Base-by-base conservation (phyloP, 495 filamentous ascomycete genomes). In the Sporormia fimetaria region DNA sequence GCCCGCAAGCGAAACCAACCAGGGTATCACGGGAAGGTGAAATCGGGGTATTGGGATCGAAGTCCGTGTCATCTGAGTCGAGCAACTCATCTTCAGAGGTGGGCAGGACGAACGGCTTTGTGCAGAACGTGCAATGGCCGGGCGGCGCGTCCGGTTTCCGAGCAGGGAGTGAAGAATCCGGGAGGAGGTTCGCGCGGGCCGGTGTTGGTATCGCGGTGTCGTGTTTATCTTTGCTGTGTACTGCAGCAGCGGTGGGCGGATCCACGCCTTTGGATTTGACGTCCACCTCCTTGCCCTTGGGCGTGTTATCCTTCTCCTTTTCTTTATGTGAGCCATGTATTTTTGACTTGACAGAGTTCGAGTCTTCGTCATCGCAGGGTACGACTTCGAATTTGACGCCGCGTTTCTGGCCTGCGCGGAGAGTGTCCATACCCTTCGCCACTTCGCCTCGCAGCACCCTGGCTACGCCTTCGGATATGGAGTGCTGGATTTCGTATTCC, bases 401-500 rank as follows among this genome's bases (percentile, higher is more conserved):
- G 27, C 75, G 80, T 33, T 75, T 71, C 59, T 85, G 83, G 0
- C 92, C 83, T 33, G 64, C 73, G 0, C 86, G 70, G 22, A 94
- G 63, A 2, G 70, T 73, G 26, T 80, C 77, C 76, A 94, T 90
- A 0, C 80, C 84, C 3, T 71, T 67, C 2, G 78, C 80, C 3
- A 98, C 88, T 60, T 96, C 90, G 25, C 85, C 80, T 16, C 85
- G 66, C 18, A 95, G 68, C 5, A 95, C 87, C 23, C 76, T 73
- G 0, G 90, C 87, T 8, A 87, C 92, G 6, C 92, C 92, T 21
- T 81, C 78, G 47, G 81, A 84, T 47, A 98, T 94, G 52, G 75
- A 85, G 44, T 78, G 74, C 61, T 96, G 90, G 24, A 98, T 79
- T 44, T 94, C 88, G 51, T 92, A 85, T 62, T 96, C 90, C 39